Evolutionary conservation across 192 early-diverging fungal genomes (phyloP).

Genomic region (Gryganskiella cystojenkinii): DNA sequence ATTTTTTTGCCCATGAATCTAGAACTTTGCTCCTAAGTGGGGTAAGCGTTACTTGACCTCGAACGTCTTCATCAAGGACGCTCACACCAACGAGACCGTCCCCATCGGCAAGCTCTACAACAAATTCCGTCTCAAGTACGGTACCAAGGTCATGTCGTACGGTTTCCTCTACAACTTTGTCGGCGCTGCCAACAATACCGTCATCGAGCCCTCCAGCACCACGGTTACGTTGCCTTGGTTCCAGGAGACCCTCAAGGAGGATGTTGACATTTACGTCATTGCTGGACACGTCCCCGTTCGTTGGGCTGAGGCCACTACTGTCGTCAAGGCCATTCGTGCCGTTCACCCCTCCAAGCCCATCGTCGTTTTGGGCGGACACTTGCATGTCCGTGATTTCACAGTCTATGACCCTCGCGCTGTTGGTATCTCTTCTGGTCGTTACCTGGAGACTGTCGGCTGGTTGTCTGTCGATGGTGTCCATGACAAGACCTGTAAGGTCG

Average conservation of each 20-base stretch:
- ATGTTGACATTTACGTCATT: conserved; percentile 62
- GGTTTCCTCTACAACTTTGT: conserved; percentile 62
- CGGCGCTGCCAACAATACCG: conserved; percentile 44
- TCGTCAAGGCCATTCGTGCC: conserved; percentile 57
- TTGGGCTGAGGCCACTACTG: conserved; percentile 51
- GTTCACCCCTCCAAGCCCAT: conserved; percentile 61
- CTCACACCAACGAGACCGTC: conserved; percentile 53
- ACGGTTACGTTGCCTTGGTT: conserved; percentile 64
- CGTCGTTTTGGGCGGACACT: conserved; percentile 63
- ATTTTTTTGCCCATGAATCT: too few relatives aligned
- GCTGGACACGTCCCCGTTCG: conserved; percentile 63
- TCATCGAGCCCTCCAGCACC: conserved; percentile 52
- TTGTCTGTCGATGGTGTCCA: conserved; percentile 58
- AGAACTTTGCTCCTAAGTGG: conserved; percentile 49
- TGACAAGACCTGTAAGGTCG: conserved; percentile 24
- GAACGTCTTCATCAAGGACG: conserved; percentile 42
- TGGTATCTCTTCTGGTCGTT: conserved; percentile 61
- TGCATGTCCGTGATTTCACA: conserved; percentile 65
- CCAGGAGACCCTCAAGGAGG: conserved; percentile 53
- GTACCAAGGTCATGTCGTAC: conserved; percentile 58
- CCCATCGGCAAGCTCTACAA: conserved; percentile 55
- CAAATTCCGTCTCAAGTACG: conserved; percentile 52
- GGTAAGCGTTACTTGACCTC: conserved; percentile 47
- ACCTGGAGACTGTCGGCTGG: conserved; percentile 68
- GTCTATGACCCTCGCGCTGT: conserved; percentile 55